Base-by-base conservation (phyloP, 2,329 filamentous ascomycete species). In the Colletotrichum viniferum region DNA sequence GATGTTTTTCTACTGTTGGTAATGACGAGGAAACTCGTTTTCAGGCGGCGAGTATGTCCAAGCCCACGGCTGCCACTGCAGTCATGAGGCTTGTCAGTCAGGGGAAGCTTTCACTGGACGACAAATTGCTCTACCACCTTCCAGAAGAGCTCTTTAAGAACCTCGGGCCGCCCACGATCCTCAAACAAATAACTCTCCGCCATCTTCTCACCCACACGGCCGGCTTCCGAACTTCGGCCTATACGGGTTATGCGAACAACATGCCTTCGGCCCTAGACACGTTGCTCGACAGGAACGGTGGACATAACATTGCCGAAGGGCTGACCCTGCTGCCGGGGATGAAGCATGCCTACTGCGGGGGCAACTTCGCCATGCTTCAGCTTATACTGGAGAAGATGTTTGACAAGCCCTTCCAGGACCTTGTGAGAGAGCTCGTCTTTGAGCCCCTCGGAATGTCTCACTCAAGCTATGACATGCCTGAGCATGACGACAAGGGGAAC, bases 281-380 rank as follows among this genome's bases (percentile, higher is more conserved):
- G 4, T 60, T 79, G 5, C 21, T 64, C 1, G 78, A 78, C 43
- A 48, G 36, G n/a, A 61, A 67, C 13, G 77, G 76, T 10, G 74
- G 64, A 4, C 38, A 70, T 14, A 69, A 69, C 5, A 18, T 43
- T 7, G 52, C 71, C 6, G 71, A 69, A 16, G 43, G 34, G 26
- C 32, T 73, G 38, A 28, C 12, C 10, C 30, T 32, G 3, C 62
- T 73, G 4, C 71, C 71, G 2, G 71, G 66, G 2, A 58, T 70
- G 34, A 21, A 64, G 66, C 61, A 70, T 12, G 65, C 66, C 3
- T 73, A 73, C 21, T 73, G 58, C 32, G 71, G 71, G 3, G 71
- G 71, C 8, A 48, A 48, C 14, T 73, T 73, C 7, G 67, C 71
- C 8, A 63, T 73, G 66, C 34, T 70, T 43, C 71, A 73, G 28